Evolutionary conservation across 2,329 filamentous ascomycete genomes (phyloP), one percentile per base, ranked within the genome.

Genomic region (Fusarium illudens): DNA sequence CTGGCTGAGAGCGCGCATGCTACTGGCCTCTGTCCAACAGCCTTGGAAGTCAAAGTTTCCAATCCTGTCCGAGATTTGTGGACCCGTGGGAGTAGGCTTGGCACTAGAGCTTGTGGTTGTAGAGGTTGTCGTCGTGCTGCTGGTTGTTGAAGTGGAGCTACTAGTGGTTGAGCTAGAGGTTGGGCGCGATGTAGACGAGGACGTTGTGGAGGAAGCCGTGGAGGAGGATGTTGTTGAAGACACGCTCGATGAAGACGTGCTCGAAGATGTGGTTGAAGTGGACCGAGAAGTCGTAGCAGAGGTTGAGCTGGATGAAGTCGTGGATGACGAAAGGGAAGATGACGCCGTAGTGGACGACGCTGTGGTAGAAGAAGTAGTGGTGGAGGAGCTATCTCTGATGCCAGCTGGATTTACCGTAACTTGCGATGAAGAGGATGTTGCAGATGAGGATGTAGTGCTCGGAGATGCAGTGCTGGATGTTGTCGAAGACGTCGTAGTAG

Each of bases 21-120:
- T 64, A 3, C 67, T 71, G 0, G 75, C 76, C 37, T 82, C 79
- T 0, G 76, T 76, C 68, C 73, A 81, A 60, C 80, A 82, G 2
- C 79, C 79, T 32, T 79, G 75, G 50, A 73, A 79, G 2, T 52
- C 57, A 71, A 75, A 81, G 5, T 65, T 60, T 7, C 73, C 75
- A 2, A 78, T 65, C 4, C 60, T 64, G 2, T 68, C 42, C 1
- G 73, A 74, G 30, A 73, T 71, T 6, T 67, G 68, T 0, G 77
- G 76, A 0, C 65, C 68, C 4, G 77, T 75, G 1, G 69, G 65
- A 10, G 60, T 67, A 2, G 69, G 68, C 0, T 60, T 68, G 5
- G 64, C 56, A 9, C 62, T 67, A 20, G 66, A 64, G 27, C 62
- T 70, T 20, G 15, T 50, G 2, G 62, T 61, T 4, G 70, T 42